A percentile compares a stretch with the other conserved stretches of the same genome.
phyloP scores from a whole-genome alignment of 2,329 filamentous ascomycete genomes.

The Taxawa tesnikishii region DNA sequence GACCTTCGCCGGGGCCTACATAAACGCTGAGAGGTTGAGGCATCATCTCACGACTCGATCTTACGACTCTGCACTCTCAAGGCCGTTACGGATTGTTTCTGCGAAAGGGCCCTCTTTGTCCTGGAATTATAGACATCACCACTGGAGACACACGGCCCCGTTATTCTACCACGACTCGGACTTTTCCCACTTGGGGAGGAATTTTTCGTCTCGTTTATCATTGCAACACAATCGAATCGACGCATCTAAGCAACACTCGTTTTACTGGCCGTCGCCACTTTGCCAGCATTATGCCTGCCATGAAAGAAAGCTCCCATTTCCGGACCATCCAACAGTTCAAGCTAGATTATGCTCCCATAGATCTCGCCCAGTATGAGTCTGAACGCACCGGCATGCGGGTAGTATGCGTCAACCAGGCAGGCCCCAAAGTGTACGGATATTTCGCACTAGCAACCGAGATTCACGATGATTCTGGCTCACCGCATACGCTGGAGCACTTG shows the following conservation, averaged over 20 bases:
- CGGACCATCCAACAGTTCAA: conserved; percentile 75
- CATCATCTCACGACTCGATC: too few relatives aligned
- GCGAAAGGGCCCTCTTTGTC: too few relatives aligned
- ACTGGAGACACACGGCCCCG: too few relatives aligned
- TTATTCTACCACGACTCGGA: too few relatives aligned
- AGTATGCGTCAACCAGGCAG: conserved; percentile 79
- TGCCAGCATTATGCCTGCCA: conserved; percentile 4
- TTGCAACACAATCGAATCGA: too few relatives aligned
- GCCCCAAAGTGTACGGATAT: conserved; percentile 90
- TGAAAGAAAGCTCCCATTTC: conserved; percentile 45
- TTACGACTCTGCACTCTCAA: too few relatives aligned
- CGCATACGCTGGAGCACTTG: conserved; percentile 40
- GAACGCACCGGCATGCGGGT: conserved; percentile 89
- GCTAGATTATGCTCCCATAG: conserved; percentile 78
- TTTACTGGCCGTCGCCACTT: neutral
- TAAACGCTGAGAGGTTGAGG: too few relatives aligned
- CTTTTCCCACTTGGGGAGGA: neutral
- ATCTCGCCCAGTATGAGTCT: conserved; percentile 92
- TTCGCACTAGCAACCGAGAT: conserved; percentile 96
- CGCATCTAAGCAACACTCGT: too few relatives aligned
- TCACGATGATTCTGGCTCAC: conserved; percentile 89
- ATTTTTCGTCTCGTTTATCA: neutral
- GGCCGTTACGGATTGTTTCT: too few relatives aligned
- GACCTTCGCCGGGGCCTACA: too few relatives aligned
- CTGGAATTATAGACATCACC: too few relatives aligned